Percentiles rank a stretch among this genome's conserved stretches.
phyloP scores from a whole-genome alignment of 805 yeast genomes.

The Starmerella etchellsii region DNA sequence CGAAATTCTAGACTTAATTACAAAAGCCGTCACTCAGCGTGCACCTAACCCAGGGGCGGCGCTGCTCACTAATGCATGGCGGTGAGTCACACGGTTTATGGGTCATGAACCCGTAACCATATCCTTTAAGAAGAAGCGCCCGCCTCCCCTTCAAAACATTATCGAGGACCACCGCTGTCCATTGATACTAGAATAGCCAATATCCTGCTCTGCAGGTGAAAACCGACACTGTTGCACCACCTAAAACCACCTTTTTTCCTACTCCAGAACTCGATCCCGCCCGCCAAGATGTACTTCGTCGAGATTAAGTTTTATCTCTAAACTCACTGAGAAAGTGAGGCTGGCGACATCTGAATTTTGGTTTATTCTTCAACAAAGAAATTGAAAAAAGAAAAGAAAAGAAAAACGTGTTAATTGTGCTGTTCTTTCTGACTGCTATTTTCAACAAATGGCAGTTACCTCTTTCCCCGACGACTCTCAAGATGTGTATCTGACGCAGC shows the following conservation, averaged over 20 bases:
- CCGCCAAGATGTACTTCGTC: neutral
- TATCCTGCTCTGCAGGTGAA: too few species aligned
- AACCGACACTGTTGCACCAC: too few species aligned
- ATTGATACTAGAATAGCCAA: neutral
- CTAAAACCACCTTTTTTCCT: too few species aligned
- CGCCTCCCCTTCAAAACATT: neutral
- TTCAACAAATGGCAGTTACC: slow-evolving; percentile 9
- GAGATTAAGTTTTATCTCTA: neutral
- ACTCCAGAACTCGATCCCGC: neutral
- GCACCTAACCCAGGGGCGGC: too few species aligned
- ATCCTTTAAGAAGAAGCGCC: neutral
- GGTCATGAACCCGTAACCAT: neutral
- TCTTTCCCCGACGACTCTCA: neutral
- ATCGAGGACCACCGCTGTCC: neutral
- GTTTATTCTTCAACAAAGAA: neutral
- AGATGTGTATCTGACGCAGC: too few species aligned
- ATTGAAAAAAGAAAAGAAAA: too few species aligned
- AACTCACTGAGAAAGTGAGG: neutral
- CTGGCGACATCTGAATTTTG: neutral
- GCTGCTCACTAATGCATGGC: too few species aligned
- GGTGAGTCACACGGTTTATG: too few species aligned
- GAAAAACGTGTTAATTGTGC: too few species aligned
- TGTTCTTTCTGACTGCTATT: neutral
- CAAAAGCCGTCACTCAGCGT: too few species aligned
- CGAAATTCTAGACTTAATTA: too few species aligned